These are phyloP conservation scores for Raddia distichophylla DNA, from an alignment of 176 grass and related monocot genomes.

Conservation along the genomic window DNA sequence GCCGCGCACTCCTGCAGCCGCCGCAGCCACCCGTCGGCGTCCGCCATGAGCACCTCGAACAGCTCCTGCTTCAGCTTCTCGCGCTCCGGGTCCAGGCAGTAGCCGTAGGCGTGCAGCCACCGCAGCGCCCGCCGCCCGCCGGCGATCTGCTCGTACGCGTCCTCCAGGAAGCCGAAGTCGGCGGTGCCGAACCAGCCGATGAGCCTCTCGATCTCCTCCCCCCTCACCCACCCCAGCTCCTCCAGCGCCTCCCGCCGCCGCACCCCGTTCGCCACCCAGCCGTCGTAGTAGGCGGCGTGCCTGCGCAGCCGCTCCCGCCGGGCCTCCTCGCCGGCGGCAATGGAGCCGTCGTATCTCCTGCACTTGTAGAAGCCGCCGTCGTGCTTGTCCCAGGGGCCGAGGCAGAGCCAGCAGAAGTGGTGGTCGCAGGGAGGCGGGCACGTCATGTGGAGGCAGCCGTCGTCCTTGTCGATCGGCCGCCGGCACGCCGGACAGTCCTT, in stretches of 20 bases:
- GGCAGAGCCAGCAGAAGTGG: conserved; percentile 36
- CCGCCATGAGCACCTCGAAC: not conserved
- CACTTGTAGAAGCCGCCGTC: not conserved
- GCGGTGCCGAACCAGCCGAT: not conserved
- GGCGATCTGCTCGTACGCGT: conserved; percentile 32
- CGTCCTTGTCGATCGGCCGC: conserved; percentile 62
- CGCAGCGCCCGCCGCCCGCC: conserved; percentile 31
- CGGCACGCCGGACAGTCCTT: conserved; percentile 60
- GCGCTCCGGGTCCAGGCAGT: conserved; percentile 1
- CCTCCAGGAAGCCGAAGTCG: not conserved
- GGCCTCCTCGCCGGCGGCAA: not conserved
- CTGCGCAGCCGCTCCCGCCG: conserved; percentile 1
- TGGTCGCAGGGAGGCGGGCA: conserved; percentile 35
- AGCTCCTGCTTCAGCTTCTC: not conserved
- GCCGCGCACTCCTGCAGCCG: conserved; percentile 13
- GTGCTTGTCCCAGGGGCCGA: conserved; percentile 13
- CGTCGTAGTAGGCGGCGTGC: conserved; percentile 53
- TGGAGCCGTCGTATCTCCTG: too few species aligned
- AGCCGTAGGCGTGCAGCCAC: conserved; percentile 37
- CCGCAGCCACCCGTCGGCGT: conserved; percentile 27
- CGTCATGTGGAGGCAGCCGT: conserved; percentile 64
- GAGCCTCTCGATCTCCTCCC: not conserved
- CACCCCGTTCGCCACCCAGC: conserved; percentile 33
- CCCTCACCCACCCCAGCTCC: not conserved
- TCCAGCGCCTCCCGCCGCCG: not conserved